These are phyloP conservation scores for Escallonia rubra DNA, from an alignment of 129 eudicot genomes.

Conservation along the genomic window DNA sequence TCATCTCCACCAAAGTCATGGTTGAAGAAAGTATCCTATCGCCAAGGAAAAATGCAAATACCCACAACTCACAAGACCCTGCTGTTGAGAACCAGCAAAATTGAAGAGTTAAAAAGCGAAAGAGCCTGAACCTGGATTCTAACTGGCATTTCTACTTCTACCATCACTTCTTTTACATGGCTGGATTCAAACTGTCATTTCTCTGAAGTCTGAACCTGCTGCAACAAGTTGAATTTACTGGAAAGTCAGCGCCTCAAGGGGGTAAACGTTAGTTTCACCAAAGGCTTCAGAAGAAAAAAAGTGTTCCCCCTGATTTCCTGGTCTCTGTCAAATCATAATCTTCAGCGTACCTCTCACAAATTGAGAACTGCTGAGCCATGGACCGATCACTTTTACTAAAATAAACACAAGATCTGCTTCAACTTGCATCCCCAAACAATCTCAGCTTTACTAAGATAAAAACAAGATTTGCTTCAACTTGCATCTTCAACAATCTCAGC, in stretches of 20 bases:
- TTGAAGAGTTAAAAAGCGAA: background rate
- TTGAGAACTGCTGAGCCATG: constrained; percentile 14
- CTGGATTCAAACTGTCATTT: background rate
- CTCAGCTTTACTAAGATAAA: constrained; percentile 19
- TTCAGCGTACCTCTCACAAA: background rate
- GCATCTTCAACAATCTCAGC: constrained; percentile 49
- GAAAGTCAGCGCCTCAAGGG: background rate
- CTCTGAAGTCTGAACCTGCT: background rate
- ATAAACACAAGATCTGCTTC: constrained; percentile 16
- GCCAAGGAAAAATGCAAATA: background rate
- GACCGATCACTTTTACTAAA: constrained; percentile 18
- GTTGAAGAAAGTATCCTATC: too few species aligned
- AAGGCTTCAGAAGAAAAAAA: background rate
- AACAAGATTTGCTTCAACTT: constrained; percentile 25
- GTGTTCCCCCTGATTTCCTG: background rate
- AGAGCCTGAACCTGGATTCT: background rate
- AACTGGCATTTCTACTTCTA: background rate
- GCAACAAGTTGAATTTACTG: background rate
- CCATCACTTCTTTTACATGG: background rate
- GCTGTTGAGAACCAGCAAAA: constrained; percentile 8
- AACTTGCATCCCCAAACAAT: constrained; percentile 38
- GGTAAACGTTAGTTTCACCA: background rate
- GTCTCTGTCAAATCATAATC: background rate
- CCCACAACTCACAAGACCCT: background rate
- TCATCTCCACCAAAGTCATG: background rate